Conservation (phyloP, 2,329 filamentous ascomycete genomes). For the Pezicula carpinea region DNA sequence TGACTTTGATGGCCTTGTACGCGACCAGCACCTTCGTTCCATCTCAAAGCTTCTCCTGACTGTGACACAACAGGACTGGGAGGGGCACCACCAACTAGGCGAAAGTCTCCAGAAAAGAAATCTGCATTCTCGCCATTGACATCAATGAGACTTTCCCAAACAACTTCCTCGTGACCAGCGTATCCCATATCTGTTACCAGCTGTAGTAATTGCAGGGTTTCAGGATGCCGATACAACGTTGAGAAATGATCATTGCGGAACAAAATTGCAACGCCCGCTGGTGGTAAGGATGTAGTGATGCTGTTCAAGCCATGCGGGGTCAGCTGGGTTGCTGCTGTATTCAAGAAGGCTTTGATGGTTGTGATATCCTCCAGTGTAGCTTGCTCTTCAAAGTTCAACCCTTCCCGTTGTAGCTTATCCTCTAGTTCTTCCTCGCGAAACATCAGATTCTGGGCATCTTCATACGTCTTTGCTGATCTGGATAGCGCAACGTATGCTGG, state of each 20-base stretch:
- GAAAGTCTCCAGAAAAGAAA: constrained; percentile 88
- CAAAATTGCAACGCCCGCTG: constrained; percentile 81
- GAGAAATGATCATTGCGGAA: constrained; percentile 98
- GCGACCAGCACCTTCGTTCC: constrained; percentile 16
- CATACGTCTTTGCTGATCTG: constrained; percentile 76
- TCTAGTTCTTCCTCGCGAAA: constrained; percentile 89
- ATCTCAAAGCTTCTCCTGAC: constrained; percentile 8
- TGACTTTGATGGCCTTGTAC: constrained; percentile 4
- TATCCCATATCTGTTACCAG: constrained; percentile 94
- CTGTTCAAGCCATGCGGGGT: constrained; percentile 76
- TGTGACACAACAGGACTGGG: constrained; percentile 7
- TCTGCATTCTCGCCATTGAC: constrained; percentile 78
- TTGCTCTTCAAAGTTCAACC: constrained; percentile 70
- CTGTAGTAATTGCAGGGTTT: constrained; percentile 69
- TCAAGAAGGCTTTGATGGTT: constrained; percentile 79
- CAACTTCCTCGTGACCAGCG: constrained; percentile 79
- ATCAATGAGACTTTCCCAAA: constrained; percentile 92
- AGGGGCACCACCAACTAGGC: constrained; percentile 62
- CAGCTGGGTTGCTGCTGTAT: constrained; percentile 77
- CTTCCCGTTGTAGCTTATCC: constrained; percentile 60
- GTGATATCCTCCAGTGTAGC: constrained; percentile 76
- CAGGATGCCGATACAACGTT: constrained; percentile 84
- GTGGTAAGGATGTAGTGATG: constrained; percentile 63
- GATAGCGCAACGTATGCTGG: constrained; percentile 65
- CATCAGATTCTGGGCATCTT: constrained; percentile 84